These are phyloP conservation scores for Neurospora crassa DNA, from an alignment of 2,329 filamentous ascomycete genomes.

Conservation along the genomic window DNA sequence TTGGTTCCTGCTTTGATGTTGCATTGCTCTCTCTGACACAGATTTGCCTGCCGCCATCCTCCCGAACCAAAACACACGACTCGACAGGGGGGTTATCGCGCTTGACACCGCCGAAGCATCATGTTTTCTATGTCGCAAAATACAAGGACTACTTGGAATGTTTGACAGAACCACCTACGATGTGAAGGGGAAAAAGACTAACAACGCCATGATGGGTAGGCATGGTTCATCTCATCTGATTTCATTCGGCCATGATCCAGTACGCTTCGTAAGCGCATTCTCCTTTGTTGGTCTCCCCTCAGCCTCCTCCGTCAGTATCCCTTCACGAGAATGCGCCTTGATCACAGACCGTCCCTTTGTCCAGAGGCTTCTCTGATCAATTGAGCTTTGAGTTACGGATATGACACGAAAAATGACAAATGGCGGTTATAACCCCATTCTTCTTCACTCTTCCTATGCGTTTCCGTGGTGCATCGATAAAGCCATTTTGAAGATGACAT, in stretches of 20 bases:
- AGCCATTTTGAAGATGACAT: background rate
- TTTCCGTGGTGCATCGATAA: background rate
- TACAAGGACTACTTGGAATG: background rate
- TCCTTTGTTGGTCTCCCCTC: background rate
- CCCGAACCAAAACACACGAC: background rate
- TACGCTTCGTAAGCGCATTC: background rate
- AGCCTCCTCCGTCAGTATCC: background rate
- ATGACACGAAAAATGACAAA: background rate
- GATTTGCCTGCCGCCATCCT: background rate
- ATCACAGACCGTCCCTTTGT: background rate
- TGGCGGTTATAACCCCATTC: background rate
- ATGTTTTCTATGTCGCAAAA: background rate
- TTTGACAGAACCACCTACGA: background rate
- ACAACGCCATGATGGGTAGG: background rate
- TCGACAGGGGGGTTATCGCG: background rate
- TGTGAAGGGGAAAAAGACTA: background rate
- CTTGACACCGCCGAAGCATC: background rate
- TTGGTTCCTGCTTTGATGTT: background rate
- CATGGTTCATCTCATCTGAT: background rate
- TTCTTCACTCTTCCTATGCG: background rate
- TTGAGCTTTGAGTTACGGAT: background rate
- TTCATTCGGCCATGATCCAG: background rate
- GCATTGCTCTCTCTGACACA: background rate
- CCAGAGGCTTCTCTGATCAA: background rate
- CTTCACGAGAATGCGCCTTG: background rate